Evolutionary conservation across 2,329 filamentous ascomycete species (phyloP), one percentile per base, ranked within the genome.

Genomic region (Colletotrichum sp.): DNA sequence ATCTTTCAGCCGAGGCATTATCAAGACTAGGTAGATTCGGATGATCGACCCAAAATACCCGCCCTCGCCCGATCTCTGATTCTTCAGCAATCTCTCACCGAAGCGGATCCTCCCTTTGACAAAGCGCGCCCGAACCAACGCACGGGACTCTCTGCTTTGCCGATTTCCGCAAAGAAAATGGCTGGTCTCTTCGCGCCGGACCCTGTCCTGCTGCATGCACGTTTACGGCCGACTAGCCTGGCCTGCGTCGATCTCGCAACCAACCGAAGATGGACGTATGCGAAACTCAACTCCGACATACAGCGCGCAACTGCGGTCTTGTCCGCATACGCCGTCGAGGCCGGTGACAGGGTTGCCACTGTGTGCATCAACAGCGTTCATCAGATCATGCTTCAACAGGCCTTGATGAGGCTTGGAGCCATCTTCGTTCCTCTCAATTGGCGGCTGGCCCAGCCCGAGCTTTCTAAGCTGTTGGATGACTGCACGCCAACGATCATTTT

Each of bases 381-480:
- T 63, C 72, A 74, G 68, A 72, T 74, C 72, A 72, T 74, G 24
- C 43, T 72, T 47, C 72, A 72, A 24, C 72, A 74, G 58, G 72
- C 72, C 27, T 34, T 74, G 54, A 55, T 63, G 62, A 65, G 72
- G 21, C 34, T 71, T 16, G 72, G 68, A 5, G 72, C 72, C 16
- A 58, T 74, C 47, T 58, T 63, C 34, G 72, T 74, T 15, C 72
- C 72, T 18, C 69, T 72, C 33, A 74, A 74, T 36, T 74, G 72
- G 72, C 72, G 72, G 15, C 72, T 74, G 27, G 68, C 72, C 57
- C 72, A n/a, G 21, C 62, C 68, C 57, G 72, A 74, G n/a, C 72
- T 74, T 5, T 38, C 68, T 29, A 74, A 58, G 15, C 29, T 72
- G 55, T 33, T 74, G 57, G 43, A 29, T 5, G 62, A 74, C 21